Base-by-base conservation (phyloP, 805 yeast genomes). In the Wickerhamiella qilinensis region DNA sequence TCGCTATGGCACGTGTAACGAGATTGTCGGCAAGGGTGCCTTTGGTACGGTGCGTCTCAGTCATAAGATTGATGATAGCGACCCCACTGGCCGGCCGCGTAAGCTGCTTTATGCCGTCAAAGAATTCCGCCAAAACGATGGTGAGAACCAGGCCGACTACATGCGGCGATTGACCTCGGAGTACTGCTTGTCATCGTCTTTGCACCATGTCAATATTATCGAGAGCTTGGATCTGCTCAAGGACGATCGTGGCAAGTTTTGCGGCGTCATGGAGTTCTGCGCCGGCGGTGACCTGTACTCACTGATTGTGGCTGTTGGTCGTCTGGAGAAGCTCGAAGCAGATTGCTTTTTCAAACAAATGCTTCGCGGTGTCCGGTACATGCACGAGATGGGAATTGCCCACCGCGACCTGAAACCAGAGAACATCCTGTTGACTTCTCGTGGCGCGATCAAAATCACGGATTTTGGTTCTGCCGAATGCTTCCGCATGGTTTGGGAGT, bases 321-420 rank as follows among this genome's bases (percentile, higher is more conserved):
- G 67, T 2, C 56, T 79, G 21, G 75, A 74, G 48, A 66, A 64
- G 14, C 48, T 66, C 11, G 94, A 85, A 55, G 75, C 86, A 16
- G 95, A 85, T 57, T 86, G 95, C 56, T 80, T 79, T 52, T 71
- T 82, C 61, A 84, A 84, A 52, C 96, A 85, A 57, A 68, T 83
- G 30, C 60, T 85, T 45, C 74, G 75, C 47, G 96, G 93, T 2
- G 68, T 86, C 24, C 67, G 75, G 30, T 83, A 78, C 58, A 75
- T 86, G 75, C 95, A 85, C 57, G 70, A 73, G 14, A 84, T 77
- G 55, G 96, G 96, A 31, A 85, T 86, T 20, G 85, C 94, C 1
- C 95, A 85, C 58, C 80, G 94, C 54, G 96, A 85, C 54, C 62
- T 85, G 42, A 85, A 85, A 55, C 84, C 93, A n/a, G 96, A 85